These are phyloP conservation scores for Beta vulgaris DNA, from an alignment of 148 eudicot species.

Conservation along the genomic window DNA sequence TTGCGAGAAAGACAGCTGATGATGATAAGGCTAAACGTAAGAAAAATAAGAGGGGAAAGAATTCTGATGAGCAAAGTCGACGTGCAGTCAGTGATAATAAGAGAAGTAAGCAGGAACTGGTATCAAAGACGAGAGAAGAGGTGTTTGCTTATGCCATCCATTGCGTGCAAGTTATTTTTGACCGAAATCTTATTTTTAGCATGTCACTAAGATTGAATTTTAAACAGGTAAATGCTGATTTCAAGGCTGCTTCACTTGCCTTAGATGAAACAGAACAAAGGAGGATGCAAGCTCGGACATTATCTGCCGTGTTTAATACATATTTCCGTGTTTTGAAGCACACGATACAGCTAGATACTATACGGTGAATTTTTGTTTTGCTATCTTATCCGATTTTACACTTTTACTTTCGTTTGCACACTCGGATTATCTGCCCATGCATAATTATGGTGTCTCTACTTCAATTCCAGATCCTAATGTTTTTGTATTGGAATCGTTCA, in stretches of 20 bases:
- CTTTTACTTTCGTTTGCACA: too few relatives aligned
- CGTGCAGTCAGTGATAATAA: conserved; percentile 51
- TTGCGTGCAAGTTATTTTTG: neutral
- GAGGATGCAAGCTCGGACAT: conserved; percentile 72
- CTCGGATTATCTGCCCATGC: too few relatives aligned
- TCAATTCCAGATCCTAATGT: too few relatives aligned
- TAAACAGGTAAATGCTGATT: conserved; percentile 82
- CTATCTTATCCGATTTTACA: too few relatives aligned
- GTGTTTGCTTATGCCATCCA: conserved; percentile 29
- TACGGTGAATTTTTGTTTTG: conserved; percentile 36
- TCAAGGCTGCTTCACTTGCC: conserved; percentile 68
- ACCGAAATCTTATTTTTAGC: neutral
- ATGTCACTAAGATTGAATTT: neutral
- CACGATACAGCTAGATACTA: conserved; percentile 38
- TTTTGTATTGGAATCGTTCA: too few relatives aligned
- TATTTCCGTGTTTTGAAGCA: conserved; percentile 85
- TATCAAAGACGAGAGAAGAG: conserved; percentile 79
- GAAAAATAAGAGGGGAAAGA: conserved; percentile 57
- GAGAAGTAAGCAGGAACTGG: conserved; percentile 56
- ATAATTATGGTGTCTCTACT: too few relatives aligned
- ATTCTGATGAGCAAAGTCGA: conserved; percentile 46
- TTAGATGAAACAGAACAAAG: conserved; percentile 66
- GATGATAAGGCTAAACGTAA: conserved; percentile 47
- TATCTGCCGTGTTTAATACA: conserved; percentile 71
- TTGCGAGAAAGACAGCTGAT: conserved; percentile 50